A percentile compares a stretch with the other conserved stretches of the same genome.
phyloP scores from a whole-genome alignment of 495 filamentous ascomycete genomes.

The Aspergillus saccharolyticus region DNA sequence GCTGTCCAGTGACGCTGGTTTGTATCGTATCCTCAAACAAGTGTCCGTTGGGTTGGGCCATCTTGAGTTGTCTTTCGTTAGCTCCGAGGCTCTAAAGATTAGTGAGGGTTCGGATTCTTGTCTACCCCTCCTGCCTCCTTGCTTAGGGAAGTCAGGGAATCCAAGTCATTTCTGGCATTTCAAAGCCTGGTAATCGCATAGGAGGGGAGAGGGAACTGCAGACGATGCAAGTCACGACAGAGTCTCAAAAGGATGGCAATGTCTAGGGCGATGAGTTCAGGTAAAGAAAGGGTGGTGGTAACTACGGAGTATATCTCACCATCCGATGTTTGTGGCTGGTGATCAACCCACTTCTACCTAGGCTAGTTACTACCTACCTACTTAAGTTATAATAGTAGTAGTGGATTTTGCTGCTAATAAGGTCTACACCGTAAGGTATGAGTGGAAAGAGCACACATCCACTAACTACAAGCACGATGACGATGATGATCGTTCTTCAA shows the following conservation, averaged over 20 bases:
- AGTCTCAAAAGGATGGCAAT: not conserved
- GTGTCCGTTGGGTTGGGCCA: not conserved
- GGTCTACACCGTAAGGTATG: too few relatives aligned
- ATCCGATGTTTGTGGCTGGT: too few relatives aligned
- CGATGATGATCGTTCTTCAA: too few relatives aligned
- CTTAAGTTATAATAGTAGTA: too few relatives aligned
- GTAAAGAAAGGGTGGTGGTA: too few relatives aligned
- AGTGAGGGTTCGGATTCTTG: slow-evolving; percentile 8
- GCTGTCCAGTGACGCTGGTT: not conserved
- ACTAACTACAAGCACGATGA: too few relatives aligned
- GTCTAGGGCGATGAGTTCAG: not conserved
- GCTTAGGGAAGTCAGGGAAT: not conserved
- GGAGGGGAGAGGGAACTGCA: not conserved
- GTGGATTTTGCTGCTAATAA: too few relatives aligned
- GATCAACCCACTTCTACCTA: too few relatives aligned
- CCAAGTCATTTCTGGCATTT: not conserved
- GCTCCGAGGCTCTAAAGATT: slow-evolving; percentile 9
- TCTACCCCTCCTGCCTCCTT: slow-evolving; percentile 11
- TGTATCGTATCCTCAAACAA: not conserved
- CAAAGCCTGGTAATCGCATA: not conserved
- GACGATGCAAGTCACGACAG: not conserved
- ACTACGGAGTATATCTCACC: too few relatives aligned
- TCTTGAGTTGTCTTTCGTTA: slow-evolving; percentile 2
- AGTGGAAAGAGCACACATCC: too few relatives aligned
- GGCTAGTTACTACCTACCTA: too few relatives aligned